Evolutionary conservation across 2,329 filamentous ascomycete genomes (phyloP).

Genomic region (Fusarium subglutinans): DNA sequence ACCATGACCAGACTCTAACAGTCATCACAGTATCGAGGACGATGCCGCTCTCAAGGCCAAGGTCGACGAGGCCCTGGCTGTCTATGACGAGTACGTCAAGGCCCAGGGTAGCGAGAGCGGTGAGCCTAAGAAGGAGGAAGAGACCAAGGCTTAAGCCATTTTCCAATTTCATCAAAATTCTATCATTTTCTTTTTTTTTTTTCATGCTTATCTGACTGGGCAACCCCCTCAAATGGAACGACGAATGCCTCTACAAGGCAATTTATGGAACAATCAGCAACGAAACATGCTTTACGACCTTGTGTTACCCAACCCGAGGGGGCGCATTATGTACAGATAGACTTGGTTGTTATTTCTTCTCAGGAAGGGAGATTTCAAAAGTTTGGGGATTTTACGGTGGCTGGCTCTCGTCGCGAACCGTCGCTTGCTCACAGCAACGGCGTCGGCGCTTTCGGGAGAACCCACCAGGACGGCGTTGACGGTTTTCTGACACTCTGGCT

Average conservation of each 20-base stretch:
- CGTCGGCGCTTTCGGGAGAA: slow-evolving; percentile 39
- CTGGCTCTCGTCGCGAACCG: slow-evolving; percentile 37
- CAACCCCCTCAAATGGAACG: slow-evolving; percentile 40
- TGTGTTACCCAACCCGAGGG: slow-evolving; percentile 37
- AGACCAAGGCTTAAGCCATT: slow-evolving; percentile 53
- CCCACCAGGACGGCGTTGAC: slow-evolving; percentile 53
- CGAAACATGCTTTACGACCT: slow-evolving; percentile 43
- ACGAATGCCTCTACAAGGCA: slow-evolving; percentile 35
- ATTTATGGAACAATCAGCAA: slow-evolving; percentile 41
- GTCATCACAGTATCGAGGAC: slow-evolving; percentile 78
- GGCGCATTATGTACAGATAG: slow-evolving; percentile 54
- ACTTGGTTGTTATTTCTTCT: slow-evolving; percentile 53
- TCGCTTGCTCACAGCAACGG: slow-evolving; percentile 34
- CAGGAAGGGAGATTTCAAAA: slow-evolving; percentile 50
- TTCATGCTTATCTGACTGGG: slow-evolving; percentile 44
- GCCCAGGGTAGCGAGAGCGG: slow-evolving; percentile 65
- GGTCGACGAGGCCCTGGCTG: slow-evolving; percentile 95
- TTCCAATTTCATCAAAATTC: slow-evolving; percentile 10
- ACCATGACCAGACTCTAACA: slow-evolving; percentile 31
- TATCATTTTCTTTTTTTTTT: slow-evolving; percentile 45
- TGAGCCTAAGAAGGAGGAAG: slow-evolving; percentile 61
- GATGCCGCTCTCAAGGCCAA: slow-evolving; percentile 89
- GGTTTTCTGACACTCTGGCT: slow-evolving; percentile 53
- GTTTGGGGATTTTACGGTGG: slow-evolving; percentile 45
- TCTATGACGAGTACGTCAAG: slow-evolving; percentile 99